Base-by-base conservation (phyloP, 2,329 filamentous ascomycete genomes). In the Fusarium pseudoanthophilum region DNA sequence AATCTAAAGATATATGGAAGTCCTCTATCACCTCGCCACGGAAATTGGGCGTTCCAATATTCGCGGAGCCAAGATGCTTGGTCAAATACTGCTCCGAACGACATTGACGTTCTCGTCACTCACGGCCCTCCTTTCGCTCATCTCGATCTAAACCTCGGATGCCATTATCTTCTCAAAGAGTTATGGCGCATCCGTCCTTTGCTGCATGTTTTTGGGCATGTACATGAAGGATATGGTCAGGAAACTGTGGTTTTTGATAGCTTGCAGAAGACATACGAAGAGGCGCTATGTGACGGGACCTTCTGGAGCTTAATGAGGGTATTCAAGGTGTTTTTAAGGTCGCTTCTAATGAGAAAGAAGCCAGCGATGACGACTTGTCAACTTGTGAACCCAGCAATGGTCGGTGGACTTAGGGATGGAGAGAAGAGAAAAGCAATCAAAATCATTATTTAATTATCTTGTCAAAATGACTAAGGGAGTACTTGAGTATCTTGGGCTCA, bases 151-250 rank as follows among this genome's bases (percentile, higher is more conserved):
- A 76, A 75, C 1, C 72, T 78, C 39, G 81, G 83, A 2, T 84
- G 81, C 39, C 10, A 55, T 15, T 62, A 78, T 43, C 69, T 85
- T 1, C 80, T 85, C 11, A 79, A 82, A 56, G 84, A 86, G 5
- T 78, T 93, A 32, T 87, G 85, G 83, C 81, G 85, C 5, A 84
- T 90, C 4, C 84, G 87, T 30, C 92, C 92, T 5, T 81, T 83
- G 60, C 81, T 93, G 49, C 87, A 88, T 49, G 84, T 93, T 11
- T 93, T 89, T 76, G 92, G 92, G 1, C 92, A 93, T 80, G 87
- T 92, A 26, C 91, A 93, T 78, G 87, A 90, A 71, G 89, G 85
- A 1, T 73, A 78, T 14, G 82, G 83, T 3, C 69, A 71, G 21
- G 82, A 84, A 55, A 67, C 64, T 59, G 43, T 79, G 16, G 62